Conservation (phyloP, 805 yeast species). For the Debaryomyces castellii region DNA sequence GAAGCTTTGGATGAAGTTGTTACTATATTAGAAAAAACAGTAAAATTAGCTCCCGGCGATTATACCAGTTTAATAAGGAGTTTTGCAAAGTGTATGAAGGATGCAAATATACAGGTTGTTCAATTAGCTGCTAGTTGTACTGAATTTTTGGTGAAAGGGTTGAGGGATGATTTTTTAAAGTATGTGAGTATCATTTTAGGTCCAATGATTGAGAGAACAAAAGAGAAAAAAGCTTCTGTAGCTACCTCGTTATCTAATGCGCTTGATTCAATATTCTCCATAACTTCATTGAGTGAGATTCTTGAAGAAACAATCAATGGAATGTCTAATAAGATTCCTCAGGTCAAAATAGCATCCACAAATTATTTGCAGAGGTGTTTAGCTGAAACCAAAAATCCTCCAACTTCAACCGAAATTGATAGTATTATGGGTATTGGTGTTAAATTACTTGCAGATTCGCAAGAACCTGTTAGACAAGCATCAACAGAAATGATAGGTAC, state of each 20-base stretch:
- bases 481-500: slow-evolving; percentile 80
- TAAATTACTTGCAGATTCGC: slow-evolving; percentile 76
- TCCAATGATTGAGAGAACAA: slow-evolving; percentile 76
- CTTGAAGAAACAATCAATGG: slow-evolving; percentile 59
- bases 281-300: slow-evolving; percentile 52
- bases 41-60: slow-evolving; percentile 60
- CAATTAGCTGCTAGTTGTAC: slow-evolving; percentile 71
- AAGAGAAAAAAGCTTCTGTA: slow-evolving; percentile 82
- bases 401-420: slow-evolving; percentile 55
- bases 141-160: slow-evolving; percentile 61
- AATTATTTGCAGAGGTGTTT: slow-evolving; percentile 65
- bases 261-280: slow-evolving; percentile 59
- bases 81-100: slow-evolving; percentile 74
- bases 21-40: slow-evolving; percentile 49
- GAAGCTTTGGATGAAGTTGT: slow-evolving; percentile 71
- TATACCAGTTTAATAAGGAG: slow-evolving; percentile 61
- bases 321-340: slow-evolving; percentile 80
- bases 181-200: slow-evolving; percentile 53
- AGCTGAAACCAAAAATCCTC: slow-evolving; percentile 46
- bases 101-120: slow-evolving; percentile 87
- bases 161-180: slow-evolving; percentile 54
- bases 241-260: slow-evolving; percentile 68
- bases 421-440: slow-evolving; percentile 53
- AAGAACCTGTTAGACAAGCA: slow-evolving; percentile 77
- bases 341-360: slow-evolving; percentile 69